Evolutionary conservation across 805 yeast species (phyloP).

Genomic region (Blastobotrys terrestris): DNA sequence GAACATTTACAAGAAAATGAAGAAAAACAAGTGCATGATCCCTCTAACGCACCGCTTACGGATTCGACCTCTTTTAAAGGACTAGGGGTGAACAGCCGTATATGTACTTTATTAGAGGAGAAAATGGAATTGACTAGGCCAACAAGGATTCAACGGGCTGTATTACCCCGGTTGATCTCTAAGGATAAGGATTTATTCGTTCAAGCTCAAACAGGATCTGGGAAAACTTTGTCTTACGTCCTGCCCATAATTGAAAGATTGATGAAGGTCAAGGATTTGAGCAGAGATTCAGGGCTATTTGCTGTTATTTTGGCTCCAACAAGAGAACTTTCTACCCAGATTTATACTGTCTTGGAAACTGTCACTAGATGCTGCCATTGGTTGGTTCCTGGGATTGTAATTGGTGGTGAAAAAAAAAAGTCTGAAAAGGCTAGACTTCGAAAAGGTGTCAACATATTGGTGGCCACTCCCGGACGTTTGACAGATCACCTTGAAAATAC

Average conservation of each 20-base stretch:
- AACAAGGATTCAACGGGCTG: constrained; percentile 80
- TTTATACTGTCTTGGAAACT: constrained; percentile 70
- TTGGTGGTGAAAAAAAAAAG: constrained; percentile 98
- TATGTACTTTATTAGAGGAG: constrained; percentile 50
- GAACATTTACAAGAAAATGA: constrained; percentile 36
- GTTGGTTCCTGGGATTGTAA: constrained; percentile 91
- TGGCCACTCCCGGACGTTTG: constrained; percentile 95
- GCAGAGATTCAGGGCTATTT: constrained; percentile 74
- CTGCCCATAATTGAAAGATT: constrained; percentile 76
- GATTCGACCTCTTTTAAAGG: constrained; percentile 67
- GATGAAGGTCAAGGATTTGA: constrained; percentile 44
- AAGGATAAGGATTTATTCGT: constrained; percentile 65
- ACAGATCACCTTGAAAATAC: constrained; percentile 95
- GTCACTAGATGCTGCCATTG: constrained; percentile 67
- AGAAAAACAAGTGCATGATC: constrained; percentile 30
- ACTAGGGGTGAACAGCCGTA: constrained; percentile 54
- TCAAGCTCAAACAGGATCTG: constrained; percentile 98
- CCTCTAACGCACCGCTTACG: constrained; percentile 83
- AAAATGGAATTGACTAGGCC: constrained; percentile 51
- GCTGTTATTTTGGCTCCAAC: constrained; percentile 91
- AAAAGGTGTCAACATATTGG: constrained; percentile 92
- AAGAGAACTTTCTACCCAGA: constrained; percentile 89
- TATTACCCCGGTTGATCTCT: constrained; percentile 54
- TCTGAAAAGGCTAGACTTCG: constrained; percentile 93
- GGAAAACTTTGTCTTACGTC: constrained; percentile 85